A percentile compares a stretch with the other conserved stretches of the same genome.
phyloP scores from a whole-genome alignment of 345 rosid species.

The Cardiospermum halicacabum region DNA sequence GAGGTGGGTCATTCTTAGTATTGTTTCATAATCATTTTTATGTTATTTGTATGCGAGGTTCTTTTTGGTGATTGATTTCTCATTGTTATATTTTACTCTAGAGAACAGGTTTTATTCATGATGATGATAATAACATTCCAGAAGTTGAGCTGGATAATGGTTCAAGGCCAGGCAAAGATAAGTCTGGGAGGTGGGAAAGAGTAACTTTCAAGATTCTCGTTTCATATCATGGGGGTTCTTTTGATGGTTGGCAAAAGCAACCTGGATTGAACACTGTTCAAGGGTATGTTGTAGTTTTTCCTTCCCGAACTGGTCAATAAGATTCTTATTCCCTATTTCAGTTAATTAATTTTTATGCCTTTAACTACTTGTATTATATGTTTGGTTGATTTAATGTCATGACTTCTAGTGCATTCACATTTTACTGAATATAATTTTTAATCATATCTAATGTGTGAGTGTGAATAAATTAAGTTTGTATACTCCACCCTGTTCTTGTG shows the following conservation, averaged over 20 bases:
- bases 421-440: not conserved
- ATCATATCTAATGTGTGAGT: not conserved
- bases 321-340: not conserved
- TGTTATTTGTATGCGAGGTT: not conserved
- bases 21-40: not conserved
- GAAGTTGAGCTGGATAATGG: slow-evolving; percentile 28
- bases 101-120: slow-evolving; percentile 31
- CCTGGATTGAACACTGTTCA: slow-evolving; percentile 87
- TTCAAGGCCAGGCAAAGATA: slow-evolving; percentile 31
- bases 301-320: not conserved
- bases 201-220: slow-evolving; percentile 65
- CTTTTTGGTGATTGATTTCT: not conserved
- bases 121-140: slow-evolving; percentile 26
- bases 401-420: not conserved
- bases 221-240: slow-evolving; percentile 76
- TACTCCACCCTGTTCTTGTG: not conserved
- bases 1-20: slow-evolving; percentile 28
- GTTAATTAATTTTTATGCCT: not conserved
- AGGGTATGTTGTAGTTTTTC: slow-evolving; percentile 36
- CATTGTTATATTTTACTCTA: slow-evolving; percentile 15
- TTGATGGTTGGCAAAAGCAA: slow-evolving; percentile 99
- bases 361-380: not conserved
- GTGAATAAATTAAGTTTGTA: not conserved
- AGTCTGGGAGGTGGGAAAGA: slow-evolving; percentile 79
- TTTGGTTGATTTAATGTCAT: not conserved